Evolutionary conservation across 1,284 basidiomycete genomes (phyloP), one percentile per base, ranked within the genome.

Genomic region (Termitomyces sp.): DNA sequence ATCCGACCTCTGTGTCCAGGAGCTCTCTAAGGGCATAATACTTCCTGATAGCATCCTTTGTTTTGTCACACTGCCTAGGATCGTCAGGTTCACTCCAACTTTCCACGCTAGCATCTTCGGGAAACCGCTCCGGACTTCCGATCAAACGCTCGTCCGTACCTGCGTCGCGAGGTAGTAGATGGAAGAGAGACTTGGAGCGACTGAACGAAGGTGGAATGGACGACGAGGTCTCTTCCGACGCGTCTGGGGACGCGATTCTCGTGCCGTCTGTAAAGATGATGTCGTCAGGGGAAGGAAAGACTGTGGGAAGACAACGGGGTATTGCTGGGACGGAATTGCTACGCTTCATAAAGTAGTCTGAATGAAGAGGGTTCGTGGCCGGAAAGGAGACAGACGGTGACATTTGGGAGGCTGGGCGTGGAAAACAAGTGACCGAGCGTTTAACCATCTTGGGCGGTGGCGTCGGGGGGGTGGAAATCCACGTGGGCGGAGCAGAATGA

Each of bases 1-100:
- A 97, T 5, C 83, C 82, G 17, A 84, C 75, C 71, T 97, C 94
- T 0, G 92, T 94, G 57, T 83, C 79, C 33, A 95, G 77, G 33
- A 97, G 75, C 70, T 97, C 94, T 62, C 81, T 74, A 55, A 93
- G 75, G 1, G 87, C 86, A 61, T 92, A 83, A 58, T 79, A 84
- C 53, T 77, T 78, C 54, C 82, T 68, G n/a, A 73, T 56, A 39
- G 74, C 64, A 55, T 84, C 80, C 62, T 75, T 78, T 38, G 56
- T 57, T 57, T 67, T 70, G 55, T 70, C 69, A 36, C 61, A 59
- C 34, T 61, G 64, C 50, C 61, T 64, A 17, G 56, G 52, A 50
- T 67, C 63, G 43, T 66, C 67, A 9, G 61, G 55, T 17, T 62
- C 66, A 50, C 58, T 62, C 46, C 48, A 63, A 24, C 59, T 65